A percentile compares a stretch with the other conserved stretches of the same genome.
Conservation (phyloP, 2,329 filamentous ascomycete species). For the Fusarium temperatum region DNA sequence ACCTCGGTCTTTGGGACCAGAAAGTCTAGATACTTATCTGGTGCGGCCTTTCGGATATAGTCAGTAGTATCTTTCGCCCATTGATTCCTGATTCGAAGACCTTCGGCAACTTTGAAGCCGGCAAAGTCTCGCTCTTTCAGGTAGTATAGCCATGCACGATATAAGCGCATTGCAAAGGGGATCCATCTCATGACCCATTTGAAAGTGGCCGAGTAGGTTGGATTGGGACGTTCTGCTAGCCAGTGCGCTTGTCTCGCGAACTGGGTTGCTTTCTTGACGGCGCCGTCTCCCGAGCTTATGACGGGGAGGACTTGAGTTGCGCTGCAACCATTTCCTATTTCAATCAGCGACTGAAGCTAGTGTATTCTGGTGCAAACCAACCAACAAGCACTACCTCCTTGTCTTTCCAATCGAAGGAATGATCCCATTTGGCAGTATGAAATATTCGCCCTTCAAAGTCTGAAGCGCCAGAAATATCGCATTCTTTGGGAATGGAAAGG, state of each 20-base stretch:
- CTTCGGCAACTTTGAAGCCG: slow-evolving; percentile 31
- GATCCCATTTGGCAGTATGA: slow-evolving; percentile 41
- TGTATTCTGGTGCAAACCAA: neutral
- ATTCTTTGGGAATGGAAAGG: slow-evolving; percentile 33
- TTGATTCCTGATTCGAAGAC: slow-evolving; percentile 20
- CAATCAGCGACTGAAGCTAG: fast-evolving
- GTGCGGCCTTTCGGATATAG: slow-evolving; percentile 43
- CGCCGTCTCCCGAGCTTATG: slow-evolving; percentile 27
- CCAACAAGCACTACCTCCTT: slow-evolving; percentile 40
- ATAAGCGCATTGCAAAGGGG: slow-evolving; percentile 32
- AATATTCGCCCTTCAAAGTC: slow-evolving; percentile 36
- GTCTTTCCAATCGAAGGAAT: slow-evolving; percentile 38
- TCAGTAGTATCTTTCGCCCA: slow-evolving; percentile 25
- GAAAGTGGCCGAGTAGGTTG: slow-evolving; percentile 34
- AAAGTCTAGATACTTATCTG: slow-evolving; percentile 42
- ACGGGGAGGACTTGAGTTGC: slow-evolving; percentile 40
- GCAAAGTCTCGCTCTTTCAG: slow-evolving; percentile 35
- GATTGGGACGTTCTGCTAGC: slow-evolving; percentile 44
- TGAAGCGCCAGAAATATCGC: slow-evolving; percentile 31
- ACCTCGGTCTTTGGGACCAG: slow-evolving; percentile 47
- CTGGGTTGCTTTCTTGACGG: slow-evolving; percentile 54
- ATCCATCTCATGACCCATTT: slow-evolving; percentile 39
- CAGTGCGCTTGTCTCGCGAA: slow-evolving; percentile 62
- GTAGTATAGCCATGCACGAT: slow-evolving; percentile 35
- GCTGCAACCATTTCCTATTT: slow-evolving; percentile 41